Evolutionary conservation across 257 asterid species (phyloP).

Genomic region (Scutellaria galericulata): DNA sequence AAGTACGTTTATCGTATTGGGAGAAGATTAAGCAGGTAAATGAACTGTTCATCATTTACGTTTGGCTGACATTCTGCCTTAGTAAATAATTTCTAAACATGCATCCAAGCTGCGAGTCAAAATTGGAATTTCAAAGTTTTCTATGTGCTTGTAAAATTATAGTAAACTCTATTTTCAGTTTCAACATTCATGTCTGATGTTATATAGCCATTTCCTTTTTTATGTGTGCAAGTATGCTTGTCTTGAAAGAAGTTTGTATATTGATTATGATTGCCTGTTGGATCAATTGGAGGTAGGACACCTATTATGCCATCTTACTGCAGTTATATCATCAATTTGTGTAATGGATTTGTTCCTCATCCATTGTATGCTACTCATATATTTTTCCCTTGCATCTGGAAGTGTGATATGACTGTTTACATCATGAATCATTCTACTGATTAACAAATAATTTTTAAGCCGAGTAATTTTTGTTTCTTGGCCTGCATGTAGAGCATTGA

Average conservation of each 20-base stretch:
- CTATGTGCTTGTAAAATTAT: neutral
- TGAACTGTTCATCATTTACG: constrained; percentile 26
- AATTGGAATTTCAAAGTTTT: neutral
- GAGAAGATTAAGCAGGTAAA: constrained; percentile 95
- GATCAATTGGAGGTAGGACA: neutral
- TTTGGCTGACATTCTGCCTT: constrained; percentile 6
- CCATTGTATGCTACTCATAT: neutral
- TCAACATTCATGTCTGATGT: neutral
- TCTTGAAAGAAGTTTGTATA: neutral
- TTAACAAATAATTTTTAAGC: neutral
- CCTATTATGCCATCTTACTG: constrained; percentile 3
- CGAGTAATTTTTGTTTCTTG: constrained; percentile 27
- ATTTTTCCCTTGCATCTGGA: neutral
- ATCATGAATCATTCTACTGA: constrained; percentile 19
- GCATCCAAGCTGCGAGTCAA: constrained; percentile 11
- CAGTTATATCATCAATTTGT: constrained; percentile 14
- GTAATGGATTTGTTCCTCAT: neutral
- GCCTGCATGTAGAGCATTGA: constrained; percentile 73
- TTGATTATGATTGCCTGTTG: constrained; percentile 19
- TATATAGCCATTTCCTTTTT: neutral
- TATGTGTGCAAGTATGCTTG: constrained; percentile 12
- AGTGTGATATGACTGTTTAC: constrained; percentile 19
- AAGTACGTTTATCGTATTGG: constrained; percentile 95
- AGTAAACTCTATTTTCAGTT: neutral
- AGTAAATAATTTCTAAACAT: constrained; percentile 12